Base-by-base conservation (phyloP, 257 asterid species). In the Paulownia fortunei region DNA sequence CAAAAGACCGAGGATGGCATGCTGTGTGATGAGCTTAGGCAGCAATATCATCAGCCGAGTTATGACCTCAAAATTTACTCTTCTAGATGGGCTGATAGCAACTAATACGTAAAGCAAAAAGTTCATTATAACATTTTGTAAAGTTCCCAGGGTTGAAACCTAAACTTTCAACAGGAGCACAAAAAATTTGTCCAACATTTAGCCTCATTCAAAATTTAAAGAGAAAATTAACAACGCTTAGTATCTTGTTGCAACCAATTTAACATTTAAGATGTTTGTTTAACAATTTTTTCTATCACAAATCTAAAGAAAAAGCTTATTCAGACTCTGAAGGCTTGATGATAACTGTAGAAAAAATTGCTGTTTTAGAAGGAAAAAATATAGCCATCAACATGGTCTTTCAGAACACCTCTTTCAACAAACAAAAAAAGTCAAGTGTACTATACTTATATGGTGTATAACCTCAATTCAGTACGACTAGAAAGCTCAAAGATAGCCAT, bases 61-160 rank as follows among this genome's bases (percentile, higher is more conserved):
- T 15, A 42, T 7, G 15, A 27, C 8, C 19, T 37, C 76, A 41
- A 24, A 36, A 47, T 16, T 52, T 21, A 66, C 69, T 56, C 24
- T 56, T 37, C 54, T 66, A 15, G 60, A 58, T 74, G 62, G 0
- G 18, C 44, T 64, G 44, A 60, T 10, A 52, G 52, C 64, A 71
- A 32, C 67, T 36, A 59, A 77, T 68, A 54, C 59, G 60, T 65
- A 47, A 65, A 34, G 62, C 76, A 46, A 26, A 74, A 52, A 23
- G 66, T 44, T 44, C 55, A 37, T 2, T 24, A 37, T 30, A 34
- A 12, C 39, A 19, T 9, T 16, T 30, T 6, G 26, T 60, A 12
- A 19, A 24, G 58, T 24, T 75, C 34, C 66, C 19, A 39, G 42
- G n/a, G 34, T 12, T 39, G 24, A 23, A 56, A 51, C 15, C 32